Evolutionary conservation across 148 eudicot genomes (phyloP).

Genomic region (Chenopodium berlandieri): DNA sequence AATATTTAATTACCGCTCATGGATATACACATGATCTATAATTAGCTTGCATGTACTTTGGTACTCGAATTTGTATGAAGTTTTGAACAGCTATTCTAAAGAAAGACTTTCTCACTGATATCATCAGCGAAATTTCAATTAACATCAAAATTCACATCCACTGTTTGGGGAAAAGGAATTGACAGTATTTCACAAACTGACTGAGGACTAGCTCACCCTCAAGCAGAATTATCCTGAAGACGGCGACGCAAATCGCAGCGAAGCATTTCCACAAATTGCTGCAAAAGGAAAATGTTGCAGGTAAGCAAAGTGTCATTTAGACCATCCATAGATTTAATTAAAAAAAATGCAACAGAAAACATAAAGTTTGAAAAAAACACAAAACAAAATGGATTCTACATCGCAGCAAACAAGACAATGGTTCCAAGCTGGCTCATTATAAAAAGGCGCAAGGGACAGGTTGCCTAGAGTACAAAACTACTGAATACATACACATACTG

Average conservation of each 20-base stretch:
- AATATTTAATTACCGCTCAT: neutral
- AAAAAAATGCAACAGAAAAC: neutral
- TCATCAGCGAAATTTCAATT: neutral
- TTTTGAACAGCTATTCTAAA: neutral
- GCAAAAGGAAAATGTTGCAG: neutral
- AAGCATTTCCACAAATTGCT: slow-evolving; percentile 31
- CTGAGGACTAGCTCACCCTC: slow-evolving; percentile 6
- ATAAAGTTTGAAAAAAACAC: neutral
- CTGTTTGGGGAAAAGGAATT: neutral
- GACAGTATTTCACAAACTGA: neutral
- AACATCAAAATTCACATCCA: neutral
- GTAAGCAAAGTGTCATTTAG: neutral
- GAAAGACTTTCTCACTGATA: neutral
- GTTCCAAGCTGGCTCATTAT: neutral
- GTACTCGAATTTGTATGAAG: slow-evolving; percentile 2
- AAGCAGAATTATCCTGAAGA: slow-evolving; percentile 20
- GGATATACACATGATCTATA: slow-evolving; percentile 3
- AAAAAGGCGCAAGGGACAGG: neutral
- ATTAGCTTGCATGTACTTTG: slow-evolving; percentile 11
- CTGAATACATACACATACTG: too few species aligned
- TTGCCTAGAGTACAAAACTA: too few species aligned
- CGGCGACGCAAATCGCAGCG: slow-evolving; percentile 19
- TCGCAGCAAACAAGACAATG: neutral
- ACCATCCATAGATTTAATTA: too few species aligned
- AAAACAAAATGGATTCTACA: neutral